Percentiles rank a stretch among this genome's conserved stretches.
These are phyloP conservation scores for Aeschynomene evenia DNA, from an alignment of 306 rosid genomes.

Conservation along the genomic window DNA sequence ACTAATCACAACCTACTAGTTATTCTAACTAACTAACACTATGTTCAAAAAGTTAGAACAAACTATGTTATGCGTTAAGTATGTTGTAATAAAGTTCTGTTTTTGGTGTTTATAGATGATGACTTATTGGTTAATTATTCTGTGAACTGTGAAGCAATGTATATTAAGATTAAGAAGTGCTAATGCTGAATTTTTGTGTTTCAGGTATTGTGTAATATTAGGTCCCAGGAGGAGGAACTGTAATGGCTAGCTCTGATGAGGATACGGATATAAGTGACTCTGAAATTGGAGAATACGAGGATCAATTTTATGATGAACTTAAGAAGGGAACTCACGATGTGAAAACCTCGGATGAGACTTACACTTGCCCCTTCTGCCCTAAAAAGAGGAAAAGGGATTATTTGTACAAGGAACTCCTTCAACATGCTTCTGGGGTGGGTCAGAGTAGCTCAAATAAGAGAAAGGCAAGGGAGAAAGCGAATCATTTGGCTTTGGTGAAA, in stretches of 20 bases:
- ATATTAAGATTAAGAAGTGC: neutral
- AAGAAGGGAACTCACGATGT: conserved; percentile 65
- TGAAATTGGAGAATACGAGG: conserved; percentile 63
- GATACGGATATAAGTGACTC: conserved; percentile 79
- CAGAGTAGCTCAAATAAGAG: conserved; percentile 83
- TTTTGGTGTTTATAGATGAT: neutral
- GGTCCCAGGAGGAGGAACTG: conserved; percentile 40
- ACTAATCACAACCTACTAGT: neutral
- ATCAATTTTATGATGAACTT: conserved; percentile 59
- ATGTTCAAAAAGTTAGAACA: neutral
- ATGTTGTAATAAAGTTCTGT: neutral
- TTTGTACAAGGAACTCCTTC: conserved; percentile 68
- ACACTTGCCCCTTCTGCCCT: conserved; percentile 83
- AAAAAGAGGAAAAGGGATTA: conserved; percentile 70
- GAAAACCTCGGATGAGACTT: conserved; percentile 60
- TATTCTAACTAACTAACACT: neutral
- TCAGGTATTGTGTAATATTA: conserved; percentile 40
- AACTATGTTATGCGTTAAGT: neutral
- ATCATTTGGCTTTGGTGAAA: conserved; percentile 75
- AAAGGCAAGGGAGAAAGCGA: conserved; percentile 69
- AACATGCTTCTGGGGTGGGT: conserved; percentile 98
- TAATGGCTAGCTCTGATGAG: conserved; percentile 55
- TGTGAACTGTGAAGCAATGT: neutral
- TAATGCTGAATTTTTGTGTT: conserved; percentile 7
- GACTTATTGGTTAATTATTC: neutral